Base-by-base conservation (phyloP, 306 rosid species). In the Pyrus pyrifolia region DNA sequence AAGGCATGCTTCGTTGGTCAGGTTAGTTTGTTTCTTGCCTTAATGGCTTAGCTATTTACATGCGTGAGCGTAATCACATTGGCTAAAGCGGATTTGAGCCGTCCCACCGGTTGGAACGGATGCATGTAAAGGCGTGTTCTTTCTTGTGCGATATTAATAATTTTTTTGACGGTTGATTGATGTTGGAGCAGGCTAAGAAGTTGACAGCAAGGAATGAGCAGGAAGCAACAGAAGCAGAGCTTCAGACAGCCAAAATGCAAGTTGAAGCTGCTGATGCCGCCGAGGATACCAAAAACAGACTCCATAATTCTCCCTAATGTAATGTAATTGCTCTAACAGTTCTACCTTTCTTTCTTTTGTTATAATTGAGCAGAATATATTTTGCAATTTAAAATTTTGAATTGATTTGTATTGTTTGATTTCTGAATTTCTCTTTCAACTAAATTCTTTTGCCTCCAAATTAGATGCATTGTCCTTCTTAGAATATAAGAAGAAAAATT, bases 231-330 rank as follows among this genome's bases (percentile, higher is more conserved):
- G 78, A 82, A 67, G 90, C 86, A 3, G 85, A 84, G 15, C 79
- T 74, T n/a, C 17, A 0, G 69, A 73, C 81, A 6, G 73, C 80
- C 5, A 87, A 84, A 76, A 84, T 84, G 84, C 88, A 87, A 72
- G 88, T 81, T 61, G 83, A 87, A 68, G 88, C 90, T 21, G 30
- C 88, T 14, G 82, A 84, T 52, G 84, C 17, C 35, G 88, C 86
- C 0, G 90, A 79, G 78, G 76, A 80, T 21, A 31, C 62, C 10
- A 87, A 87, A 70, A 68, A 74, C 59, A 68, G 63, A 52, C 72
- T 83, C 46, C 17, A 74, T n/a, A 81, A 86, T 70, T 80, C 83
- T 23, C 31, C 9, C 22, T 53, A 53, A 58, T 58, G 10, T 58
- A 58, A 58, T 45, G 45, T 81, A 60, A 68, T 74, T 74, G 21